Evolutionary conservation across 225 moss, liverwort and hornwort species (phyloP).

Genomic region (Bryum argenteum): DNA sequence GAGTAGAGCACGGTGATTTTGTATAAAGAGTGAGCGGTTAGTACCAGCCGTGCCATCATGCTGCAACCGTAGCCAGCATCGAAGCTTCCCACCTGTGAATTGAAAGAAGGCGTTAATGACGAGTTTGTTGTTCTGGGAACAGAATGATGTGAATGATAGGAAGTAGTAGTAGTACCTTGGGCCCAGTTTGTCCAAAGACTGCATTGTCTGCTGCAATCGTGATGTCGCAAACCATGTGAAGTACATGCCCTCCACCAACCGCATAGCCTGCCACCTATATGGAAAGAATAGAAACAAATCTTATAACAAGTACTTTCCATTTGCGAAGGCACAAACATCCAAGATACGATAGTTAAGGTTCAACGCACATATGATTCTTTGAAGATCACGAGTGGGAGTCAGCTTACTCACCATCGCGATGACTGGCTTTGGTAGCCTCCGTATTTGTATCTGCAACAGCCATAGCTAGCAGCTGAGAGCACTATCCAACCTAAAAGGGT

Average conservation of each 20-base stretch:
- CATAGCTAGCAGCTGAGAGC: slow-evolving; percentile 13
- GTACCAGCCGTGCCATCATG: slow-evolving; percentile 94
- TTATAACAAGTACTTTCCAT: not conserved
- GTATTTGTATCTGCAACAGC: slow-evolving; percentile 78
- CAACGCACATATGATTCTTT: not conserved
- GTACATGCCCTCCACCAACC: slow-evolving; percentile 96
- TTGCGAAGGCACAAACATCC: not conserved
- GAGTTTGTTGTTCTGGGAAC: slow-evolving; percentile 7
- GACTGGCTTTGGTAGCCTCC: slow-evolving; percentile 94
- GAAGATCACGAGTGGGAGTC: not conserved
- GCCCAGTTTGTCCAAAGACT: slow-evolving; percentile 94
- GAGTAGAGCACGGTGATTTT: not conserved
- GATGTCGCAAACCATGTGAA: slow-evolving; percentile 96
- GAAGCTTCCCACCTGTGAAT: slow-evolving; percentile 88
- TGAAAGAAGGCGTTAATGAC: not conserved
- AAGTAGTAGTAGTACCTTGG: slow-evolving; percentile 67
- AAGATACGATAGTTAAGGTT: too few relatives aligned
- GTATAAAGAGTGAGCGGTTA: not conserved
- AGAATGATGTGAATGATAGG: not conserved
- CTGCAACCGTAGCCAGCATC: slow-evolving; percentile 99
- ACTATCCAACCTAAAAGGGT: slow-evolving; percentile 8
- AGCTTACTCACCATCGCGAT: slow-evolving; percentile 81
- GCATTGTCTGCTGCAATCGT: slow-evolving; percentile 97
- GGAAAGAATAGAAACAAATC: not conserved
- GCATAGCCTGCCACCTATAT: slow-evolving; percentile 95